Conservation (phyloP, 192 early-diverging fungal genomes). For the Cetraspora pellucida region DNA sequence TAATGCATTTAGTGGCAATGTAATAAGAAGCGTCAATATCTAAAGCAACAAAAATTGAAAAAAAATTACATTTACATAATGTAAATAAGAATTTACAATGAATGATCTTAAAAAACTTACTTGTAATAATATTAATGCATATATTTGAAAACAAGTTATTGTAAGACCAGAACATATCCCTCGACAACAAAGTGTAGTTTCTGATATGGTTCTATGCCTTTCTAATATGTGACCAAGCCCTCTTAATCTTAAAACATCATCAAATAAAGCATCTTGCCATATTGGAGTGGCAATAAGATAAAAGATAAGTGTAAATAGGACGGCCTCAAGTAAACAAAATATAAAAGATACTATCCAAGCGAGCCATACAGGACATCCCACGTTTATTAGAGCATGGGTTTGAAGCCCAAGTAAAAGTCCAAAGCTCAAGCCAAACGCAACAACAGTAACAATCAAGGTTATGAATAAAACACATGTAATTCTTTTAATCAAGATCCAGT, state of each 20-base stretch:
- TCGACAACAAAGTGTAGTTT: conserved; percentile 47
- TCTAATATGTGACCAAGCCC: conserved; percentile 51
- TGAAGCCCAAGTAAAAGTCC: conserved; percentile 59
- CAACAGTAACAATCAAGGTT: conserved; percentile 37
- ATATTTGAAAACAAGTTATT: conserved; percentile 45
- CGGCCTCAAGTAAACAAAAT: conserved; percentile 61
- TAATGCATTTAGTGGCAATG: conserved; percentile 58
- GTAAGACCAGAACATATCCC: conserved; percentile 47
- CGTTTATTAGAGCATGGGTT: conserved; percentile 57
- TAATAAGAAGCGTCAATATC: conserved; percentile 56
- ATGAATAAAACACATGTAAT: conserved; percentile 43
- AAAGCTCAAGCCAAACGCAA: conserved; percentile 43
- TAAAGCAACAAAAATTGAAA: conserved; percentile 36
- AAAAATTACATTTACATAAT: neutral
- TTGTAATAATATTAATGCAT: conserved; percentile 27
- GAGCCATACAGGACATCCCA: conserved; percentile 56
- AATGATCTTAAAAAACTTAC: neutral
- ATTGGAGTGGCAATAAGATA: conserved; percentile 61
- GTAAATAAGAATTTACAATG: too few species aligned
- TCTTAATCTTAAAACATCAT: conserved; percentile 50
- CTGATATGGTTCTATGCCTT: conserved; percentile 38
- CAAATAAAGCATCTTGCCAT: conserved; percentile 62
- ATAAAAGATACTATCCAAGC: conserved; percentile 64
- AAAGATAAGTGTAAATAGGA: conserved; percentile 53
- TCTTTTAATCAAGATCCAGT: conserved; percentile 37